Percentiles rank a stretch among this genome's conserved stretches.
phyloP scores from a whole-genome alignment of 169 alveolate species.

The Plasmodium inui region DNA sequence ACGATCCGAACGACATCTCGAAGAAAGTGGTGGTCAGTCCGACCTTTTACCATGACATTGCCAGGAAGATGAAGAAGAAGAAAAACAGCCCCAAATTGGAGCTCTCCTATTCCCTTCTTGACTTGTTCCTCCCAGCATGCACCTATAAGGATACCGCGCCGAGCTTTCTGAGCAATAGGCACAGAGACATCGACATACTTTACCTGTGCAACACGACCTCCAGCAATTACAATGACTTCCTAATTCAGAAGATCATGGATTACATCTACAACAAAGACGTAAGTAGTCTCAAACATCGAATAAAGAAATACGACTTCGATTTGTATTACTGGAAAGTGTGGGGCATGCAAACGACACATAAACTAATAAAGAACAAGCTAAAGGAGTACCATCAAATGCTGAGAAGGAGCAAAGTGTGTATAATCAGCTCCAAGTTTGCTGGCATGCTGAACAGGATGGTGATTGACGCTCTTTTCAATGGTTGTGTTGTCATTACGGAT shows the following conservation, averaged over 20 bases:
- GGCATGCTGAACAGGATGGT: constrained; percentile 71
- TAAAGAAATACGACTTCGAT: constrained; percentile 46
- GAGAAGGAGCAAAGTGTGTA: constrained; percentile 64
- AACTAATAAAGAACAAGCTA: constrained; percentile 51
- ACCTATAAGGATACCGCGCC: constrained; percentile 2
- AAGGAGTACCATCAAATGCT: constrained; percentile 16
- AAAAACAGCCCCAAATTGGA: not conserved
- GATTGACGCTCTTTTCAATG: constrained; percentile 49
- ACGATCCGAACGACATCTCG: not conserved
- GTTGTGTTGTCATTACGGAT: constrained; percentile 69
- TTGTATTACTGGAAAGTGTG: constrained; percentile 65
- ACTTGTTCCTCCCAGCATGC: constrained; percentile 34
- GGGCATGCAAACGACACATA: constrained; percentile 75
- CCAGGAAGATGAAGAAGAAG: not conserved
- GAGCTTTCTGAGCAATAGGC: not conserved
- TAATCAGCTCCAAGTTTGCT: constrained; percentile 59
- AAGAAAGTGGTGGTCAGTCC: not conserved
- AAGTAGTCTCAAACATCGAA: constrained; percentile 9
- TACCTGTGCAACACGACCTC: constrained; percentile 55
- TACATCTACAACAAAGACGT: constrained; percentile 51
- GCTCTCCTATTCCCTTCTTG: constrained; percentile 37
- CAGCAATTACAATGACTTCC: constrained; percentile 51
- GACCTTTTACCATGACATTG: constrained; percentile 30
- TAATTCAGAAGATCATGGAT: constrained; percentile 67
- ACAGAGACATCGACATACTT: constrained; percentile 59